Base-by-base conservation (phyloP, 176 grass and related monocot species). In the Triticum turgidum region DNA sequence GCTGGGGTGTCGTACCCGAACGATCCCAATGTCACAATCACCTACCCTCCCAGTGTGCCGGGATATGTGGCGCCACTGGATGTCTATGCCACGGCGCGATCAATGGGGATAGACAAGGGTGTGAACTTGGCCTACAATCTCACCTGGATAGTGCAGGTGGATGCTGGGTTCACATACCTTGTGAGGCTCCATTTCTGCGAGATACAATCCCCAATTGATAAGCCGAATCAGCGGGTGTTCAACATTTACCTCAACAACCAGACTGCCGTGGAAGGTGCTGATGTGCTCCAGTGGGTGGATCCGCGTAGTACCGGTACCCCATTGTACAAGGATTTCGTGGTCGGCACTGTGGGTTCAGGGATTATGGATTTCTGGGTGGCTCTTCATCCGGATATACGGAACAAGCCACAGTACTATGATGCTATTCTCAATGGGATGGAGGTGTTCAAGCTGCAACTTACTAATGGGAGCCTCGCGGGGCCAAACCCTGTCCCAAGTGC, bases 181-280 rank as follows among this genome's bases (percentile, higher is more conserved):
- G 80, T 98, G 24, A 87, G 95, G 87, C 66, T 98, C 38, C 95
- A 98, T 87, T 98, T 98, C 85, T 98, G 95, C 32, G 95, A 98
- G 89, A 95, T 98, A 45, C 95, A 98, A 41, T 83, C 52, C 64
- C 91, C 83, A 0, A 81, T 85, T 13, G 90, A 85, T 0, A 77
- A 78, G 80, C 0, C 21, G 11, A 95, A 98, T 68, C 92, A 93
- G 75, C 89, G 93, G 84, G 93, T 93, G 3, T 98, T 98, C 35
- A 33, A 90, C 34, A 95, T 98, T 56, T 91, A 72, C 63, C 88
- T 98, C 76, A 95, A 95, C 85, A 98, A 98, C 70, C 86, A 85
- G 83, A 95, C 91, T 3, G 89, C 92, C 4, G 0, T 49, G 15
- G 2, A 4, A 3, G 63, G 3, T 22, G 93, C 93, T 45, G 95